phyloP scores from a whole-genome alignment of 805 yeast genomes.

The Wickerhamomyces bovis region DNA sequence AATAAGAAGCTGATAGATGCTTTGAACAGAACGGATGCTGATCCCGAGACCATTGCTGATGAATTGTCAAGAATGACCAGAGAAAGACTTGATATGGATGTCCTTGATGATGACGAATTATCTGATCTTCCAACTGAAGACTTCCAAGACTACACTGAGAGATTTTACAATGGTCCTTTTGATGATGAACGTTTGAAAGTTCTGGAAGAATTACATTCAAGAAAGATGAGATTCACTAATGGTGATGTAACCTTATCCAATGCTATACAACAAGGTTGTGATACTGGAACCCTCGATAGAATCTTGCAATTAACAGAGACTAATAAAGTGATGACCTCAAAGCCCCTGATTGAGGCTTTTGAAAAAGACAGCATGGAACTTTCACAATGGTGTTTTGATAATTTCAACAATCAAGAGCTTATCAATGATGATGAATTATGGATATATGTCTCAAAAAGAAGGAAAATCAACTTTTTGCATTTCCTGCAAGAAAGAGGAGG shows the following conservation, averaged over 20 bases:
- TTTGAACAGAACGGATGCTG: slow-evolving; percentile 6
- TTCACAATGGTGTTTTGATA: slow-evolving; percentile 16
- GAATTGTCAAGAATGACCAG: slow-evolving; percentile 18
- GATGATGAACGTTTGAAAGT: slow-evolving; percentile 1
- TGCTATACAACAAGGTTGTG: slow-evolving; percentile 5
- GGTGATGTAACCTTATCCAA: slow-evolving; percentile 3
- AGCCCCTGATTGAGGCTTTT: slow-evolving; percentile 17
- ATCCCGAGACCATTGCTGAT: slow-evolving; percentile 11
- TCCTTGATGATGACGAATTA: slow-evolving; percentile 9
- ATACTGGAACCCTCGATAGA: neutral
- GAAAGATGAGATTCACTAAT: slow-evolving; percentile 8
- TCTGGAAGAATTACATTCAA: slow-evolving; percentile 6
- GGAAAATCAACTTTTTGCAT: slow-evolving; percentile 6
- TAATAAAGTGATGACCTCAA: slow-evolving; percentile 1
- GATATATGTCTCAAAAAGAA: slow-evolving; percentile 8
- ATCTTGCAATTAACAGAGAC: slow-evolving; percentile 10
- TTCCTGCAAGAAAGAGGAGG: slow-evolving; percentile 18
- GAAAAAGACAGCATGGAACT: slow-evolving; percentile 1
- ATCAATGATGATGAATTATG: slow-evolving; percentile 17
- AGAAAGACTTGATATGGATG: slow-evolving; percentile 8
- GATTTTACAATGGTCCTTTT: slow-evolving; percentile 13
- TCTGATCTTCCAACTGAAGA: slow-evolving; percentile 7
- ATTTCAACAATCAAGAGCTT: slow-evolving; percentile 3
- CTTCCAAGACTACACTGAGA: slow-evolving; percentile 13
- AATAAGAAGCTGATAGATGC: slow-evolving; percentile 14